Conservation (phyloP, 1,284 basidiomycete species). For the Cryptococcus wingfieldii region DNA sequence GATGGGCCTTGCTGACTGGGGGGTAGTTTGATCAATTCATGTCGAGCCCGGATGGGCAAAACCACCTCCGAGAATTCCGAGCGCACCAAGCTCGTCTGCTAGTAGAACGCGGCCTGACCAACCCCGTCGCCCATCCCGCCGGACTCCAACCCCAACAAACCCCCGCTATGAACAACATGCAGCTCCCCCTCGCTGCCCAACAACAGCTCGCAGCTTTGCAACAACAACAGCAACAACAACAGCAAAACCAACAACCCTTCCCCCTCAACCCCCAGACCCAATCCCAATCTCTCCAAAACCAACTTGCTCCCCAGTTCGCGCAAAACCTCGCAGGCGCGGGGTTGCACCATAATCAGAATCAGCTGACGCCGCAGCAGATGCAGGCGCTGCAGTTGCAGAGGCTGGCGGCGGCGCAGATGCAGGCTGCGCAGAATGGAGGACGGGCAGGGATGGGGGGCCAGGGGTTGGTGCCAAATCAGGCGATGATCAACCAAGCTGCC, state of each 20-base stretch:
- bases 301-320: conserved; percentile 8
- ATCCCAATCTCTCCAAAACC: background rate
- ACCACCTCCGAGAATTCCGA: conserved; percentile 21
- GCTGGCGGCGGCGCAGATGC: conserved; percentile 11
- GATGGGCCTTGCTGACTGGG: background rate
- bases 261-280: conserved; percentile 3
- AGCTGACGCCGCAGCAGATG: conserved; percentile 15
- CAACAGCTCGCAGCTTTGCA: conserved; percentile 30
- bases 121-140: conserved; percentile 18
- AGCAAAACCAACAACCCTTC: conserved; percentile 2
- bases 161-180: conserved; percentile 22
- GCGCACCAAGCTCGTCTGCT: conserved; percentile 21
- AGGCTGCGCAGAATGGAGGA: background rate
- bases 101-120: conserved; percentile 23
- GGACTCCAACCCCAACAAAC: conserved; percentile 18
- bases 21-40: conserved; percentile 28
- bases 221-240: conserved; percentile 21
- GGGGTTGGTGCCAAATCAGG: background rate
- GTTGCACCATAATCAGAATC: background rate
- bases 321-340: conserved; percentile 7
- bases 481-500: background rate
- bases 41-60: conserved; percentile 22
- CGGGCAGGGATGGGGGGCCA: background rate
- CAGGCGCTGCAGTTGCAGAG: conserved; percentile 18
- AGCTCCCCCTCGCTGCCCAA: conserved; percentile 23